Conservation (phyloP, 2,329 filamentous ascomycete genomes). For the Penicillium sp. region DNA sequence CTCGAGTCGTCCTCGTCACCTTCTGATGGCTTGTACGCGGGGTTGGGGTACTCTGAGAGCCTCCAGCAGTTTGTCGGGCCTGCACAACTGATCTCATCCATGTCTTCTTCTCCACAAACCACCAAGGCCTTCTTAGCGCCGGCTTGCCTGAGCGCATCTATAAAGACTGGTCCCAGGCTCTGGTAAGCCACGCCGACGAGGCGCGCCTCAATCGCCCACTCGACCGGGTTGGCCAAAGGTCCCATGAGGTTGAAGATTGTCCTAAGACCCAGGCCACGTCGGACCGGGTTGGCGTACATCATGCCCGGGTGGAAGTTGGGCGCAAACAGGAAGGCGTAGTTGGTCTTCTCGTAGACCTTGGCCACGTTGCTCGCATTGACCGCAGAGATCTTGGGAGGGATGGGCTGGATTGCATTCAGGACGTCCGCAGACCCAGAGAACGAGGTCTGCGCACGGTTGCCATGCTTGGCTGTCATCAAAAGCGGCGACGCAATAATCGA, state of each 20-base stretch:
- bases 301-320: slow-evolving; percentile 96
- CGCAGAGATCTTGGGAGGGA: slow-evolving; percentile 71
- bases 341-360: slow-evolving; percentile 73
- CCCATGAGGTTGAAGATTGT: slow-evolving; percentile 98
- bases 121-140: slow-evolving; percentile 83
- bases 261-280: slow-evolving; percentile 85
- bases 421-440: slow-evolving; percentile 95
- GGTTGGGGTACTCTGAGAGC: slow-evolving; percentile 58
- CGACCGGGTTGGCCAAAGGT: slow-evolving; percentile 86
- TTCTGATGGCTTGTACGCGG: slow-evolving; percentile 41
- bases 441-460: slow-evolving; percentile 92
- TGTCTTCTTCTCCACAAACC: slow-evolving; percentile 89
- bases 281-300: slow-evolving; percentile 81
- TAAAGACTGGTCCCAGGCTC: slow-evolving; percentile 85
- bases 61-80: slow-evolving; percentile 89
- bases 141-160: slow-evolving; percentile 74
- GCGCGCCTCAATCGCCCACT: slow-evolving; percentile 81
- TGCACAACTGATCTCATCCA: slow-evolving; percentile 93
- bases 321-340: slow-evolving; percentile 94
- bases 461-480: slow-evolving; percentile 88
- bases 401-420: slow-evolving; percentile 72
- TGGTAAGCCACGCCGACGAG: slow-evolving; percentile 90
- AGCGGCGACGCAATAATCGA: slow-evolving; percentile 88
- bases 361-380: slow-evolving; percentile 72
- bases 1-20: slow-evolving; percentile 48